Conservation (phyloP, 306 rosid genomes). For the Trifolium dubium region DNA sequence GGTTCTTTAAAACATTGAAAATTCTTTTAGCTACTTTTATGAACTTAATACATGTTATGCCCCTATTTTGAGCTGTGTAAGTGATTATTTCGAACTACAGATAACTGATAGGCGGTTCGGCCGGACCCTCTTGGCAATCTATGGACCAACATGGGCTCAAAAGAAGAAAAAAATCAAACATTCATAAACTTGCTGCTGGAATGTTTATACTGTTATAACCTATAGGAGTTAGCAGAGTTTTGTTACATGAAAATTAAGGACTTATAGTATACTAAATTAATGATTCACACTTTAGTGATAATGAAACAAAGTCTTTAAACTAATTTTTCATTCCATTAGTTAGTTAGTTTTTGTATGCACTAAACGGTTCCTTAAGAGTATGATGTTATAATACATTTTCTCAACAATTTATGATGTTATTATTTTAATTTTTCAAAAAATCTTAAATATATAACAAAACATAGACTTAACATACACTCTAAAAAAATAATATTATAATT, state of each 20-base stretch:
- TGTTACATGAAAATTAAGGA: not conserved
- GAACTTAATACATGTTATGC: conserved; percentile 25
- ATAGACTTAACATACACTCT: not conserved
- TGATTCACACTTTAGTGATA: not conserved
- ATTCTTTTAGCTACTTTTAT: conserved; percentile 10
- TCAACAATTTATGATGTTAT: too few species aligned
- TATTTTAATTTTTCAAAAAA: too few species aligned
- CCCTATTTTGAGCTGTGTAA: conserved; percentile 27
- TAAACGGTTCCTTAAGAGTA: too few species aligned
- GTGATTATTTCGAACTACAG: conserved; percentile 55
- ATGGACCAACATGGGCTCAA: conserved; percentile 94
- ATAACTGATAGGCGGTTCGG: conserved; percentile 86
- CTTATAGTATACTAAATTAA: not conserved
- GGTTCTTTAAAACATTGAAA: not conserved
- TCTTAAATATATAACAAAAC: too few species aligned
- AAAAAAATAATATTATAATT: too few species aligned
- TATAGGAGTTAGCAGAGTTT: conserved; percentile 17
- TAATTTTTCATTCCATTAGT: not conserved
- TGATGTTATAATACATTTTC: too few species aligned
- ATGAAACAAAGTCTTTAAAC: not conserved
- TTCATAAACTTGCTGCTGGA: conserved; percentile 37
- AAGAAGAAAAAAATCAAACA: conserved; percentile 69
- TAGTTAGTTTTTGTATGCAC: too few species aligned
- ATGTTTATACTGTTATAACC: conserved; percentile 33
- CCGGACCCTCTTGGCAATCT: conserved; percentile 83